Evolutionary conservation across 371 early-diverging fungal genomes (phyloP).

Genomic region (Mucor irregularis): DNA sequence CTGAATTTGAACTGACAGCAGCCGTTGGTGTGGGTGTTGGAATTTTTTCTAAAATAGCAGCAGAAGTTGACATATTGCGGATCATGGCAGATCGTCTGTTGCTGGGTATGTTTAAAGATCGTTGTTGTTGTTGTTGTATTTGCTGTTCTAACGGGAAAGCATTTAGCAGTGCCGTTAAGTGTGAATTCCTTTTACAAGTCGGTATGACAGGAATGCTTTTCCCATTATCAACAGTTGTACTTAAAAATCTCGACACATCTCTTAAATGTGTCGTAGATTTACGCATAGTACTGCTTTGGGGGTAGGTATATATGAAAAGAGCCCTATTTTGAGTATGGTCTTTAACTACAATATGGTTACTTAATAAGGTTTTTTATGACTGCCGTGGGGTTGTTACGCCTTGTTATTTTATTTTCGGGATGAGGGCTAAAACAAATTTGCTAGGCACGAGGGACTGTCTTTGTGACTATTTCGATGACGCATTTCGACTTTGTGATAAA

Average conservation of each 20-base stretch:
- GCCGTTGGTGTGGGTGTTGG: conserved; percentile 1
- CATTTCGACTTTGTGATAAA: too few species aligned
- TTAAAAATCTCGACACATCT: conserved; percentile 38
- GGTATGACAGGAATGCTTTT: conserved; percentile 9
- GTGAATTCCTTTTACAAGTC: conserved; percentile 33
- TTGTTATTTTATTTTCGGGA: conserved; percentile 12
- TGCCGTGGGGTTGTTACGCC: conserved; percentile 5
- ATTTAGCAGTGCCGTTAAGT: conserved; percentile 28
- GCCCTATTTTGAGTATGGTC: too few species aligned
- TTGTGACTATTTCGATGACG: conserved; percentile 19
- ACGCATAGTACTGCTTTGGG: conserved; percentile 25
- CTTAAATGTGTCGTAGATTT: conserved; percentile 45
- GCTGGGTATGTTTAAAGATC: conserved; percentile 13
- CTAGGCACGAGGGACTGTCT: conserved; percentile 18
- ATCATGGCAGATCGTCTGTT: conserved; percentile 18
- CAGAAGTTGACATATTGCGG: conserved; percentile 15
- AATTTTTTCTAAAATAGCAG: conserved; percentile 13
- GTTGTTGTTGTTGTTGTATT: conserved; percentile 7
- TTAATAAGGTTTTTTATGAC: background rate
- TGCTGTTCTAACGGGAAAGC: conserved; percentile 24
- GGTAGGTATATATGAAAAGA: background rate
- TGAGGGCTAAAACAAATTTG: conserved; percentile 2
- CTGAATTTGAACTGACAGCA: background rate
- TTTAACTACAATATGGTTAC: too few species aligned
- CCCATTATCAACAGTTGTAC: conserved; percentile 22